A percentile compares a stretch with the other conserved stretches of the same genome.
phyloP scores from a whole-genome alignment of 169 alveolate species.

The Cryptosporidium bovis region DNA sequence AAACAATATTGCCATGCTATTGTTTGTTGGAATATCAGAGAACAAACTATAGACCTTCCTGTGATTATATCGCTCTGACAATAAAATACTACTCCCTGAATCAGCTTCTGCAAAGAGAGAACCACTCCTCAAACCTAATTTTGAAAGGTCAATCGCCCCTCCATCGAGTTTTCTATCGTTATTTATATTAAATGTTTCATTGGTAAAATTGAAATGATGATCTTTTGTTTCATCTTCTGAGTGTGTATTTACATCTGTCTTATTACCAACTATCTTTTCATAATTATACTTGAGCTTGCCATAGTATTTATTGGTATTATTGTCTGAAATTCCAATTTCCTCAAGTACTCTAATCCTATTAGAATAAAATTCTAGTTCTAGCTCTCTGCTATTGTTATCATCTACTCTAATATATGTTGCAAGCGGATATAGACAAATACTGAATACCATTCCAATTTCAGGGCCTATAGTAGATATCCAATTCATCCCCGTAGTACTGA shows the following conservation, averaged over 20 bases:
- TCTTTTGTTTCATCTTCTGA: neutral
- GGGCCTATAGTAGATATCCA: conserved; percentile 57
- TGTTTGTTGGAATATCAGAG: conserved; percentile 24
- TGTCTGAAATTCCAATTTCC: conserved; percentile 4
- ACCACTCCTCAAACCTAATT: neutral
- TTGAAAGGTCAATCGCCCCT: neutral
- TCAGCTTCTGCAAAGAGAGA: neutral
- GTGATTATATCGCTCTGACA: conserved; percentile 24
- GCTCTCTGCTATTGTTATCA: neutral
- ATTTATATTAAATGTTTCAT: neutral
- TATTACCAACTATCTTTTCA: too few species aligned
- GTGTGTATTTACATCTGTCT: neutral
- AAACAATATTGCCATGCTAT: conserved; percentile 13
- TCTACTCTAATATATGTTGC: conserved; percentile 43
- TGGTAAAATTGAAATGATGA: neutral
- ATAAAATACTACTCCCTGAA: conserved; percentile 22
- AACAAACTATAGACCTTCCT: conserved; percentile 8
- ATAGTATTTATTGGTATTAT: conserved; percentile 5
- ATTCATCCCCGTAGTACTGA: conserved; percentile 36
- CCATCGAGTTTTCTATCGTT: neutral
- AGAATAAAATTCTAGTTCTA: neutral
- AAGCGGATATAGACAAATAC: conserved; percentile 45
- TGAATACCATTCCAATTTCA: conserved; percentile 41
- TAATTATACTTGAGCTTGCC: conserved; percentile 1
- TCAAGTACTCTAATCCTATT: conserved; percentile 27